Percentiles rank a stretch among this genome's conserved stretches.
Conservation (phyloP, 2,329 filamentous ascomycete genomes). For the Claviceps quebecensis region DNA sequence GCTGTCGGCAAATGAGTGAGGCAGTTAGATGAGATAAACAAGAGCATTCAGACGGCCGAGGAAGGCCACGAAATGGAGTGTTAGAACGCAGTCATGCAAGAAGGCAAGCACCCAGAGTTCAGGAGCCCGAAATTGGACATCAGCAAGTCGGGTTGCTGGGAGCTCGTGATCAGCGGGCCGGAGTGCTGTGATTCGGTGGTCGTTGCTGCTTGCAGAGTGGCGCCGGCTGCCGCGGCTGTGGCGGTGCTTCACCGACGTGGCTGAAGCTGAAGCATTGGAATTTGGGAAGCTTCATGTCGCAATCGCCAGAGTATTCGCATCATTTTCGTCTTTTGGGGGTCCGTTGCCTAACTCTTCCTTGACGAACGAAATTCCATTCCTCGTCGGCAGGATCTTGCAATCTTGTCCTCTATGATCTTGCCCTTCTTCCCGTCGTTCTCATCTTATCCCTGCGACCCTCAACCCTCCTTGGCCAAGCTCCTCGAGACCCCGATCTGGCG, state of each 20-base stretch:
- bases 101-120: not conserved
- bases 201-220: not conserved
- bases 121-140: not conserved
- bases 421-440: too few relatives aligned
- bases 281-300: too few relatives aligned
- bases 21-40: not conserved
- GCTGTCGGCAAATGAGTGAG: not conserved
- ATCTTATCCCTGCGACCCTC: too few relatives aligned
- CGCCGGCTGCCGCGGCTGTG: not conserved
- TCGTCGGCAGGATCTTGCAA: too few relatives aligned
- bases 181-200: conserved; percentile 7
- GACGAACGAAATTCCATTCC: too few relatives aligned
- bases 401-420: too few relatives aligned
- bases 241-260: not conserved
- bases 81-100: not conserved
- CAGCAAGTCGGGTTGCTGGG: not conserved
- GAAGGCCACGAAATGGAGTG: not conserved
- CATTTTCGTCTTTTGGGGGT: too few relatives aligned
- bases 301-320: too few relatives aligned
- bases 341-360: too few relatives aligned
- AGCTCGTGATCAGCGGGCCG: not conserved
- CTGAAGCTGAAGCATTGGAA: too few relatives aligned
- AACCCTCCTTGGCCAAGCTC: not conserved
- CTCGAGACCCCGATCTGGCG: not conserved
- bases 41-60: not conserved